Conservation (phyloP, 345 rosid genomes). For the Hypericum perforatum region DNA sequence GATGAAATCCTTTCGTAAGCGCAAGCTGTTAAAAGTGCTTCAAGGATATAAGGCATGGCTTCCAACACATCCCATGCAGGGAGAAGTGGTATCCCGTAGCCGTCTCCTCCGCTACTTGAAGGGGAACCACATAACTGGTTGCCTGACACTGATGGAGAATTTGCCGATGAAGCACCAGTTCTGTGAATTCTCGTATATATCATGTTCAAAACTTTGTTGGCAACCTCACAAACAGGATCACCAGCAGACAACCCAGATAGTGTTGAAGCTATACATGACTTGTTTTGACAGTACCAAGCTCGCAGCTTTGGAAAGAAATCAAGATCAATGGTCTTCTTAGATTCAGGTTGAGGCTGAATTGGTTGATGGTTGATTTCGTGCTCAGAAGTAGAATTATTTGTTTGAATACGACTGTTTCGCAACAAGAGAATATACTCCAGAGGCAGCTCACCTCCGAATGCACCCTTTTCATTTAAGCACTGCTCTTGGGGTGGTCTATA, state of each 20-base stretch:
- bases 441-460: slow-evolving; percentile 34
- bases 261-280: slow-evolving; percentile 48
- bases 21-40: slow-evolving; percentile 62
- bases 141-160: slow-evolving; percentile 30
- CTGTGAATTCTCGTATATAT: slow-evolving; percentile 43
- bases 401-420: slow-evolving; percentile 33
- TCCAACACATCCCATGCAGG: slow-evolving; percentile 69
- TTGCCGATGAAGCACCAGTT: slow-evolving; percentile 23
- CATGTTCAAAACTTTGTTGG: slow-evolving; percentile 44
- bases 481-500: slow-evolving; percentile 47
- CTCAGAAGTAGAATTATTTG: slow-evolving; percentile 16
- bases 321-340: slow-evolving; percentile 32
- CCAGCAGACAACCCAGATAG: slow-evolving; percentile 36
- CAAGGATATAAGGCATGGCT: slow-evolving; percentile 52
- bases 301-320: slow-evolving; percentile 48
- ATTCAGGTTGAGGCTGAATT: slow-evolving; percentile 15
- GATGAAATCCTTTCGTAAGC: slow-evolving; percentile 59
- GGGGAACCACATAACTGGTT: slow-evolving; percentile 29
- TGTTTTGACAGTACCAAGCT: slow-evolving; percentile 66
- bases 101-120: slow-evolving; percentile 31
- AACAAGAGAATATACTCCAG: slow-evolving; percentile 49
- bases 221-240: slow-evolving; percentile 52
- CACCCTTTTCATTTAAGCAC: slow-evolving; percentile 24
- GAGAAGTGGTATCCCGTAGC: slow-evolving; percentile 38
- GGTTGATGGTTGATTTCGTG: slow-evolving; percentile 17